Evolutionary conservation across 163 green algal genomes (phyloP).

Genomic region (Botryococcus braunii): DNA sequence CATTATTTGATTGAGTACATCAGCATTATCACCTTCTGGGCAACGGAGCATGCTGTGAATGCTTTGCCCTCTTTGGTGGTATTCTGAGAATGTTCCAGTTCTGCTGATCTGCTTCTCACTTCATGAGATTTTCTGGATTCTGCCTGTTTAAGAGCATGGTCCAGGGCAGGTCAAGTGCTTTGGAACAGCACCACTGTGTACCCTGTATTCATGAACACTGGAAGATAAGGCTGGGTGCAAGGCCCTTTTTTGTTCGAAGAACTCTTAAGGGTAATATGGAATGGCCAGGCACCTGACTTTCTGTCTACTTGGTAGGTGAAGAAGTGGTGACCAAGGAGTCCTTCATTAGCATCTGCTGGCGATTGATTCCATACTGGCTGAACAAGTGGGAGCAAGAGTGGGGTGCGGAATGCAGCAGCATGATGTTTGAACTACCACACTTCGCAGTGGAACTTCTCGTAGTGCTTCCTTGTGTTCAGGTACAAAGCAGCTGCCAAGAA

Average conservation of each 20-base stretch:
- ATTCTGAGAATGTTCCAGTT: too few species aligned
- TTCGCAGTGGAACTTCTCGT: constrained; percentile 82
- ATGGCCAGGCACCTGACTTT: background rate
- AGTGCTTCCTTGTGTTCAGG: constrained; percentile 71
- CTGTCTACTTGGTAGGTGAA: constrained; percentile 61
- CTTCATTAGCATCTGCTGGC: constrained; percentile 73
- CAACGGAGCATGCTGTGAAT: background rate
- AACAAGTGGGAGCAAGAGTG: constrained; percentile 72
- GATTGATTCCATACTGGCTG: constrained; percentile 83
- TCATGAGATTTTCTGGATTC: background rate
- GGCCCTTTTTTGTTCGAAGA: background rate
- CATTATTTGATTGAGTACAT: background rate
- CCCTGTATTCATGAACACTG: background rate
- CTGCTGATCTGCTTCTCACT: too few species aligned
- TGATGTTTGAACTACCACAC: constrained; percentile 84
- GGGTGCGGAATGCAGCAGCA: constrained; percentile 69
- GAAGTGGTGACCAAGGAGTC: constrained; percentile 65
- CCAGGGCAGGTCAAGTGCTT: background rate
- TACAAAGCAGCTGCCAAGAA: too few species aligned
- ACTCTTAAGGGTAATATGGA: background rate
- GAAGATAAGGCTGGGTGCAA: background rate
- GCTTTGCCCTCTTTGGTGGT: too few species aligned
- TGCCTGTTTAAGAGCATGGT: background rate
- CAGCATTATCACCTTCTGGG: background rate
- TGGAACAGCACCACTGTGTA: background rate